Conservation (phyloP, 148 eudicot species). For the Chenopodium suecicum region DNA sequence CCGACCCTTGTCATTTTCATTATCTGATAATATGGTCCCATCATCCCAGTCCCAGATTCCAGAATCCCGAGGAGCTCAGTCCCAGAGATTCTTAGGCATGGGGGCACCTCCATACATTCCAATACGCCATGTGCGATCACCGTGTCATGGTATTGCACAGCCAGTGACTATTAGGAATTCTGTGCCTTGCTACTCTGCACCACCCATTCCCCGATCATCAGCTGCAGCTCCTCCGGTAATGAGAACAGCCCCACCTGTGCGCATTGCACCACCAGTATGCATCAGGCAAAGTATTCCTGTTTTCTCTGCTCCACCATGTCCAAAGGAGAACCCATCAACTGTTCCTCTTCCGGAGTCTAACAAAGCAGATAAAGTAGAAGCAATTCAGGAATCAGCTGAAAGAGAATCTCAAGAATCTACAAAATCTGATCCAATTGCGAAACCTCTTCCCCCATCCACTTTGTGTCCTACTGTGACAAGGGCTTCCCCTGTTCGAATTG, state of each 20-base stretch:
- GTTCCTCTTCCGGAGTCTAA: neutral
- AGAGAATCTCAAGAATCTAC: conserved; percentile 6
- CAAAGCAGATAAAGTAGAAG: conserved; percentile 14
- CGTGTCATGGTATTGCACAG: conserved; percentile 61
- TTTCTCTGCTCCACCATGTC: conserved; percentile 27
- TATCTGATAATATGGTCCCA: conserved; percentile 30
- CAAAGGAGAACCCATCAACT: conserved; percentile 7
- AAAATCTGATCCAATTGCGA: conserved; percentile 14
- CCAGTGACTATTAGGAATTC: conserved; percentile 62
- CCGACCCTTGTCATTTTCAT: conserved; percentile 33
- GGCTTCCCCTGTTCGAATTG: conserved; percentile 38
- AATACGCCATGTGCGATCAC: conserved; percentile 44
- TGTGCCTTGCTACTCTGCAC: conserved; percentile 69
- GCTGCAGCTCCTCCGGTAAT: conserved; percentile 30
- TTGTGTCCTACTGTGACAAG: conserved; percentile 31
- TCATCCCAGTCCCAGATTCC: conserved; percentile 26
- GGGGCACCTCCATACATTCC: conserved; percentile 69
- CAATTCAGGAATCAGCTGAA: conserved; percentile 13
- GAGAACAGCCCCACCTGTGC: conserved; percentile 37
- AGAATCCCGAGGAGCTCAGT: conserved; percentile 31
- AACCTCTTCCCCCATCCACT: conserved; percentile 7
- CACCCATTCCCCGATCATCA: conserved; percentile 36
- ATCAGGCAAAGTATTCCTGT: conserved; percentile 35
- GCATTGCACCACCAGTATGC: conserved; percentile 38
- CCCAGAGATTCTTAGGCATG: conserved; percentile 44